Evolutionary conservation across 2,329 filamentous ascomycete species (phyloP), one percentile per base, ranked within the genome.

Genomic region (Colletotrichum gloeosporioides): DNA sequence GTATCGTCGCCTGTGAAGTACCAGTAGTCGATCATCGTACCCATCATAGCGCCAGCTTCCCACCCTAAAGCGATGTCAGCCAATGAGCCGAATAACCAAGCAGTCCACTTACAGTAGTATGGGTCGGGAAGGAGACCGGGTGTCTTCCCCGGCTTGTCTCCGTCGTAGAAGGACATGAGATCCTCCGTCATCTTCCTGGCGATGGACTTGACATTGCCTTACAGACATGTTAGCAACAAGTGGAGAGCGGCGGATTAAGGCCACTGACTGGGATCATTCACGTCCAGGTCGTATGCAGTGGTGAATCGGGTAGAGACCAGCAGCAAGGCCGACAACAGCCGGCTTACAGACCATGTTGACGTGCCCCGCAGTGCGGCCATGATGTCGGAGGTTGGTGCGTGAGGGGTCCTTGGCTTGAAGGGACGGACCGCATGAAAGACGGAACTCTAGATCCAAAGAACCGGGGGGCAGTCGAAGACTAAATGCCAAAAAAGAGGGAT

Each of bases 1-100:
- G 89, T 89, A 6, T 89, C 86, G 81, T 96, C 94, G 25, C 92
- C 93, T 0, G 95, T 96, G 82, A 95, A 95, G 82, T 93, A 94
- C 94, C 95, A 98, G 83, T 97, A 97, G 80, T 97, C 94, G 69
- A 98, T 88, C 77, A 97, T 86, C 4, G 93, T 88, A 27, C 91
- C 91, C 84, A 93, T 89, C 87, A 96, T 92, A 73, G 94, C 94
- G 69, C 94, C 94, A 13, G 89, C 93, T 85, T 94, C 93, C 95
- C 92, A 96, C 90, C 90, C 89, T 91, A 73, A 12, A 71, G 63
- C 18, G 4, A 57, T 55, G 29, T 71, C 53, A 70, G 71, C 63
- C 22, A 29, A 25, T 8, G 29, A 31, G 4, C 61, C n/a, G 4
- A 36, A 16, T 12, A n/a, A 27, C 13, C 9, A 39, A 27, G 9